Evolutionary conservation across 768 basidiomycete genomes (phyloP).

Genomic region (Leucocoprinus birnbaumii): DNA sequence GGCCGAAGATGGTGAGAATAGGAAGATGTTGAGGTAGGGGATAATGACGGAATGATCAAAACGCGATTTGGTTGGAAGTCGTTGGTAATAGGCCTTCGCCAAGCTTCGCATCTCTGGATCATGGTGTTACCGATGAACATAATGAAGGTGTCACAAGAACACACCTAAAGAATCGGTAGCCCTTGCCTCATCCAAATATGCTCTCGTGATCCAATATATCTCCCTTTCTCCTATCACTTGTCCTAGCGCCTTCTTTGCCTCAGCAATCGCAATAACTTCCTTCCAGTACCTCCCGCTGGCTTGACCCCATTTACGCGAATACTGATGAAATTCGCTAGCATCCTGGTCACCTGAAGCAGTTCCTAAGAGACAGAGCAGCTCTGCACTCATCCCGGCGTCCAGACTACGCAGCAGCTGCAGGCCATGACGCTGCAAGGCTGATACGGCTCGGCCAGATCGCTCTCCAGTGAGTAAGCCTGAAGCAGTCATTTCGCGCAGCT

Average conservation of each 20-base stretch:
- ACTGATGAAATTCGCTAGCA: not conserved
- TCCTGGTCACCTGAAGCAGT: not conserved
- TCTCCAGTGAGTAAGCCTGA: not conserved
- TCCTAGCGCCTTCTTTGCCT: slow-evolving; percentile 38
- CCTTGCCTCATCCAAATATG: slow-evolving; percentile 11
- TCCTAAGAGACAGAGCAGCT: slow-evolving; percentile 10
- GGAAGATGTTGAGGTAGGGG: slow-evolving; percentile 41
- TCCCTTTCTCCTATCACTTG: slow-evolving; percentile 39
- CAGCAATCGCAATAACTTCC: slow-evolving; percentile 41
- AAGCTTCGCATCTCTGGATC: slow-evolving; percentile 17
- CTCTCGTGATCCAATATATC: slow-evolving; percentile 59
- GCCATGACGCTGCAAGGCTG: not conserved
- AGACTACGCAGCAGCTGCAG: not conserved
- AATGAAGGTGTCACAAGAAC: not conserved
- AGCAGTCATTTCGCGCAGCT: not conserved
- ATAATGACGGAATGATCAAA: slow-evolving; percentile 40
- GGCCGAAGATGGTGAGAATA: slow-evolving; percentile 13
- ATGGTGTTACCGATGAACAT: not conserved
- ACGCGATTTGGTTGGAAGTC: slow-evolving; percentile 27
- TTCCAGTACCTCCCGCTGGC: slow-evolving; percentile 39
- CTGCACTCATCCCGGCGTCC: not conserved
- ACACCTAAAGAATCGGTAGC: slow-evolving; percentile 6
- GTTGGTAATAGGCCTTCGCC: slow-evolving; percentile 38
- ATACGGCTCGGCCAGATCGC: not conserved
- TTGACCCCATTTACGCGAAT: not conserved